Conservation (phyloP, 176 grass and related monocot species). For the Elymus sibiricus region DNA sequence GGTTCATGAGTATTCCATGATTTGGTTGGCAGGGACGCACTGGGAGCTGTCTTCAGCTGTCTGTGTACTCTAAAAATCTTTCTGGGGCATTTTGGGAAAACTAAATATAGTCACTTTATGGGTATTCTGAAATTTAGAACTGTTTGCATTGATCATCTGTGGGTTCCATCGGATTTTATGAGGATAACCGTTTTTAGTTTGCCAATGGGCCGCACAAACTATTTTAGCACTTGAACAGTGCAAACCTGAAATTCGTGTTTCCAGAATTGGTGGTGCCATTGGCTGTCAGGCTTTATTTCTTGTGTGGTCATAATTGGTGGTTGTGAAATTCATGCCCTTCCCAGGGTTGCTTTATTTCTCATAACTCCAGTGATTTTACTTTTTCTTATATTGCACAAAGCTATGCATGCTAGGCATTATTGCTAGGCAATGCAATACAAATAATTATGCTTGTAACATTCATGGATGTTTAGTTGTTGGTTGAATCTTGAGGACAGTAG, state of each 20-base stretch:
- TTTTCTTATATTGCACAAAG: not conserved
- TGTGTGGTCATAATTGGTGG: not conserved
- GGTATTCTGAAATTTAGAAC: not conserved
- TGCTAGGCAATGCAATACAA: not conserved
- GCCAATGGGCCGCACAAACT: not conserved
- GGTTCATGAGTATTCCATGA: constrained; percentile 2
- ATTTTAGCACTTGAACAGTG: not conserved
- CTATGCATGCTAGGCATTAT: not conserved
- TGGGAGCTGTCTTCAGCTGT: constrained; percentile 19
- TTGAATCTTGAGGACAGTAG: not conserved
- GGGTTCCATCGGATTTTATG: not conserved
- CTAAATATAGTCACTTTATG: constrained; percentile 7
- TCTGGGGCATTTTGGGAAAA: not conserved
- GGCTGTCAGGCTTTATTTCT: not conserved
- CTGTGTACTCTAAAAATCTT: constrained; percentile 5
- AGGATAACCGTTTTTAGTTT: not conserved
- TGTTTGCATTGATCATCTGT: not conserved
- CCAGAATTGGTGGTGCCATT: not conserved
- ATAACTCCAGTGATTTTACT: not conserved
- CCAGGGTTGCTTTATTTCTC: not conserved
- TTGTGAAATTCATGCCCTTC: not conserved
- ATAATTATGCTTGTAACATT: not conserved
- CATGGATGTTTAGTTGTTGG: not conserved
- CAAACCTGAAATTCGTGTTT: constrained; percentile 7
- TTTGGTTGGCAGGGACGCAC: not conserved